Conservation (phyloP, 1,284 basidiomycete species). For the Marasmius tenuissimus region DNA sequence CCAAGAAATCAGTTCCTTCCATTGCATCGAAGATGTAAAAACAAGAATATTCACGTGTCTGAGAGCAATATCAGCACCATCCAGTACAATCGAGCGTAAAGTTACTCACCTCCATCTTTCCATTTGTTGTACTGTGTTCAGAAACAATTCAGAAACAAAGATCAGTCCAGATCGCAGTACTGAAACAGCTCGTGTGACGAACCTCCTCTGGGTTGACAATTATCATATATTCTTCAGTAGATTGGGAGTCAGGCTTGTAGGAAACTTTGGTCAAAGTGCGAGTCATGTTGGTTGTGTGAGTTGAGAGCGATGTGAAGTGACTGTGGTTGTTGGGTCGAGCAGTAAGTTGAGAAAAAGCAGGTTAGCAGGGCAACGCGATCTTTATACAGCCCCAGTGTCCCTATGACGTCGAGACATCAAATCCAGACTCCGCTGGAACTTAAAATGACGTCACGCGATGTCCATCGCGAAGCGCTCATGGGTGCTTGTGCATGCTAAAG, state of each 20-base stretch:
- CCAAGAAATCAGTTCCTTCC: slow-evolving; percentile 18
- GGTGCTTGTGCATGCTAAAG: too few species aligned
- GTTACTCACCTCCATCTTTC: slow-evolving; percentile 67
- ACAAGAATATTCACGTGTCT: slow-evolving; percentile 62
- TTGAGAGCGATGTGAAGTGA: slow-evolving; percentile 8
- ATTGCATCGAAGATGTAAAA: slow-evolving; percentile 7
- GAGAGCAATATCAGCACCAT: slow-evolving; percentile 19
- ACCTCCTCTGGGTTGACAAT: slow-evolving; percentile 72
- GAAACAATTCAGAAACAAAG: neutral
- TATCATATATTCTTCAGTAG: slow-evolving; percentile 68
- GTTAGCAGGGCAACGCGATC: slow-evolving; percentile 2
- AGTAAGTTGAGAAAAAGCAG: neutral
- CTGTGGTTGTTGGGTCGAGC: slow-evolving; percentile 4
- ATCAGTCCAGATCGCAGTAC: slow-evolving; percentile 17
- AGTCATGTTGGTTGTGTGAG: slow-evolving; percentile 35
- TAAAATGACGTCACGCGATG: slow-evolving; percentile 34
- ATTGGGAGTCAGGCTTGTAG: slow-evolving; percentile 72
- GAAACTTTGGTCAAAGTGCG: slow-evolving; percentile 64
- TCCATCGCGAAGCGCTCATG: neutral
- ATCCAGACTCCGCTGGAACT: slow-evolving; percentile 14
- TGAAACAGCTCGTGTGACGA: slow-evolving; percentile 17
- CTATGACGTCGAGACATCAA: slow-evolving; percentile 32
- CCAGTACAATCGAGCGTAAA: slow-evolving; percentile 15
- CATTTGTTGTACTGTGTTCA: slow-evolving; percentile 68
- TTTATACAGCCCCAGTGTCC: slow-evolving; percentile 29